These are phyloP conservation scores for Flaveria linearis DNA, from an alignment of 129 eudicot genomes.

Conservation along the genomic window DNA sequence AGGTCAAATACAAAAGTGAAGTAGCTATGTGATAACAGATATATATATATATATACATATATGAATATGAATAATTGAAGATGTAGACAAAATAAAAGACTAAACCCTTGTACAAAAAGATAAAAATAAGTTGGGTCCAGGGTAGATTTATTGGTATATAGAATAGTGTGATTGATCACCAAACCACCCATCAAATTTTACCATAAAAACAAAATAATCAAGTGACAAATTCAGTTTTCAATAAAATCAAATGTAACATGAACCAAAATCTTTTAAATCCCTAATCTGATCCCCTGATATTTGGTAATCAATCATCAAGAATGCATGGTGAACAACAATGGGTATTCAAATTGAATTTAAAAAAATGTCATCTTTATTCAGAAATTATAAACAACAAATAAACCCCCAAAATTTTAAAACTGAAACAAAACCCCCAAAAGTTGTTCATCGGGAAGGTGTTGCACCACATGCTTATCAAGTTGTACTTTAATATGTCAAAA, in stretches of 20 bases:
- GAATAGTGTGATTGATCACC: conserved; percentile 39
- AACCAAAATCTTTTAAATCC: not conserved
- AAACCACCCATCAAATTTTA: conserved; percentile 37
- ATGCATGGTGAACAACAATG: not conserved
- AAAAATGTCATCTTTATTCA: conserved; percentile 13
- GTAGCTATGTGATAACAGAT: conserved; percentile 30
- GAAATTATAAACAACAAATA: not conserved
- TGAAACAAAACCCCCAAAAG: not conserved
- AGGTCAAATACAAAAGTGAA: conserved; percentile 20
- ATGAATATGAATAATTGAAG: conserved; percentile 22
- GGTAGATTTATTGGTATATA: conserved; percentile 32
- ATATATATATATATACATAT: conserved; percentile 3
- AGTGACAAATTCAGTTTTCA: not conserved
- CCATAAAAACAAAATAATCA: conserved; percentile 25
- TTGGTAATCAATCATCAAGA: conserved; percentile 7
- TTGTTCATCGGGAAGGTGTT: not conserved
- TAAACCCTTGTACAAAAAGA: conserved; percentile 32
- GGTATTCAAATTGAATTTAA: conserved; percentile 2
- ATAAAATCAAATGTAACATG: conserved; percentile 13
- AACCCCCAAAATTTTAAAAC: not conserved
- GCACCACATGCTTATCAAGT: conserved; percentile 12
- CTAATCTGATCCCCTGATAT: not conserved
- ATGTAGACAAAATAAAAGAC: conserved; percentile 41
- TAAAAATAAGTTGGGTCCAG: conserved; percentile 32
- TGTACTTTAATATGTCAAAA: not conserved